Base-by-base conservation (phyloP, 495 filamentous ascomycete genomes). In the Xylona heveae region DNA sequence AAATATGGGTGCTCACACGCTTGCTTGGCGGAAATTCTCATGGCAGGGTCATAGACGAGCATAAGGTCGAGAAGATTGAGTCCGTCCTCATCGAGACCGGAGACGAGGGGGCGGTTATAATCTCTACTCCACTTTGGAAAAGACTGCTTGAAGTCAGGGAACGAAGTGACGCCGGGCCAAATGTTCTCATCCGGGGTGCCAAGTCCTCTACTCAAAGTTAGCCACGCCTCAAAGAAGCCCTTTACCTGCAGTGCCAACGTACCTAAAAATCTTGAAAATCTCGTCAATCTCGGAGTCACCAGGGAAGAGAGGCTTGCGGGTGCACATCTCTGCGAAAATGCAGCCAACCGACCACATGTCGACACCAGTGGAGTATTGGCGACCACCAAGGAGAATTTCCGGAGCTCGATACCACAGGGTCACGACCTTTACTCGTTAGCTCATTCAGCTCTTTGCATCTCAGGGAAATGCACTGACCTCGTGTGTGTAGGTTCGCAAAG, bases 271-370 rank as follows among this genome's bases (percentile, higher is more conserved):
- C 57, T 92, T 95, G 64, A 95, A 95, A 44, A 99, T 95, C 58
- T 99, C 90, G 44, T 99, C 88, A 54, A 99, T 95, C 51, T 99
- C 88, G 2, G 83, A 93, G 51, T 99, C 90, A 23, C 88, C 88
- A 17, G 88, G 88, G 64, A 99, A 95, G 8, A 95, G 58, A 4
- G 88, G 84, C 55, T 94, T 95, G 45, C 82, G 76, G 10, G 90
- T 99, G 62, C 83, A 93, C 90, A 99, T 95, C 55, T 99, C 88
- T 9, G 90, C 88, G 53, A 99, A 99, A 54, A 99, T 99, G 50
- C 88, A 92, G 25, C 88, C 88, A 31, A 85, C 72, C 19, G 82
- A 92, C 88, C 88, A 99, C 90, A 99, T 95, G 51, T 99, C 88
- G 25, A 99, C 84, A 39, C 90, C 88, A 28, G 88, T 95, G 15